Base-by-base conservation (phyloP, 2,329 filamentous ascomycete genomes). In the Drechslerella coelobrocha region DNA sequence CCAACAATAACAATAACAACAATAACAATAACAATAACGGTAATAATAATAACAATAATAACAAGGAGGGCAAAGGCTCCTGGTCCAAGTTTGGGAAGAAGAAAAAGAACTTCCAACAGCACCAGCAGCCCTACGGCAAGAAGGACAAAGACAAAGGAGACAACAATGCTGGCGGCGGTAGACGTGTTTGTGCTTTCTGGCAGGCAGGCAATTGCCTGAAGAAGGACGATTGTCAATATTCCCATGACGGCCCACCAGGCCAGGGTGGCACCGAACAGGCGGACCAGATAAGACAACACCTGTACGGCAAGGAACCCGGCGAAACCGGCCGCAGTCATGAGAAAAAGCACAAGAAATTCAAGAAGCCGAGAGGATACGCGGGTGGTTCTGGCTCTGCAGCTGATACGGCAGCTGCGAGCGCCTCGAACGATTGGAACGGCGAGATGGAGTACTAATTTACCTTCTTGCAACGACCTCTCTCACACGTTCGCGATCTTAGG, bases 1-100 rank as follows among this genome's bases (percentile, higher is more conserved):
- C 26, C 39, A 37, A 37, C 3, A 41, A 41, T 31, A 61, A 61
- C 19, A 52, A 26, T 14, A 60, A 37, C 23, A 52, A 52, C 17
- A 21, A 34, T 10, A 59, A 59, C 27, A 34, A 23, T 34, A 19
- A 12, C 47, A 51, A 51, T n/a, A 45, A 45, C 10, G 17, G 5
- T 10, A 45, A 45, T 10, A 45, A 45, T 19, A 19, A 24, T 27
- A 24, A 24, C 23, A 17, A 24, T 24, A 34, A 34, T 24, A 45
- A 52, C 19, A 69, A 69, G 19, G 66, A 71, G 21, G 66, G 66
- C 4, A 71, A 71, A 27, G 66, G 66, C 19, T 63, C 59, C 47
- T 71, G 66, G 66, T 52, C 66, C 9, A 71, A 71, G 41, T 71
- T 71, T 51, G 66, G 66, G 19, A 71, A 71, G 26, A 71, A 71